Base-by-base conservation (phyloP, 164 flowering plant species). In the Hamamelis virginiana region DNA sequence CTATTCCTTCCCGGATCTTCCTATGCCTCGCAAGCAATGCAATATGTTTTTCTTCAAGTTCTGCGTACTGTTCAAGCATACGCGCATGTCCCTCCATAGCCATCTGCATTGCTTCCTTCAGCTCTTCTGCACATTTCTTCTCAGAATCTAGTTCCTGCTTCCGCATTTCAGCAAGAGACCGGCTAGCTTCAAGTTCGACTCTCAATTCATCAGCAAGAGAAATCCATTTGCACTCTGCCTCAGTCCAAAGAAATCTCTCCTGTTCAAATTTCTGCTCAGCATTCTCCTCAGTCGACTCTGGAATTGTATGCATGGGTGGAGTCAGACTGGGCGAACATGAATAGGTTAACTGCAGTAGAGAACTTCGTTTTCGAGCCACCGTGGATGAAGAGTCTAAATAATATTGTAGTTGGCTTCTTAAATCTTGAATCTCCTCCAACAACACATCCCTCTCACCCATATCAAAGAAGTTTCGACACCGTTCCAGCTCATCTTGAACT, bases 41-140 rank as follows among this genome's bases (percentile, higher is more conserved):
- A 19, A 92, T 84, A 72, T 95, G 97, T 47, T 85, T 92, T 76
- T 91, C 98, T 78, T 96, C 88, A 63, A 93, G 91, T 9, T 96
- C 99, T 19, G 97, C 98, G 76, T 93, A 93, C 76, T 91, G 97
- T 62, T 96, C 99, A 74, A 96, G 91, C 86, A 93, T 89, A 14
- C 91, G 90, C 47, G 99, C 95, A 78, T 96, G 92, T n/a, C 98
- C 94, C 71, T 87, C 87, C 94, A 96, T 96, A 57, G 97, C 97
- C 85, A 88, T 78, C 73, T 89, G 96, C 88, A 96, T 84, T 67
- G 98, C 98, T 85, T 93, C 97, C 74, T 89, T 84, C 75, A 89
- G 81, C 84, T 96, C 99, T 61, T 93, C 91, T 25, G 84, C 82
- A 72, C 99, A 93, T 72, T 83, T 89, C 79, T 83, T 91, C 72